Base-by-base conservation (phyloP, 2,329 filamentous ascomycete genomes). In the Epichloe uncinata region DNA sequence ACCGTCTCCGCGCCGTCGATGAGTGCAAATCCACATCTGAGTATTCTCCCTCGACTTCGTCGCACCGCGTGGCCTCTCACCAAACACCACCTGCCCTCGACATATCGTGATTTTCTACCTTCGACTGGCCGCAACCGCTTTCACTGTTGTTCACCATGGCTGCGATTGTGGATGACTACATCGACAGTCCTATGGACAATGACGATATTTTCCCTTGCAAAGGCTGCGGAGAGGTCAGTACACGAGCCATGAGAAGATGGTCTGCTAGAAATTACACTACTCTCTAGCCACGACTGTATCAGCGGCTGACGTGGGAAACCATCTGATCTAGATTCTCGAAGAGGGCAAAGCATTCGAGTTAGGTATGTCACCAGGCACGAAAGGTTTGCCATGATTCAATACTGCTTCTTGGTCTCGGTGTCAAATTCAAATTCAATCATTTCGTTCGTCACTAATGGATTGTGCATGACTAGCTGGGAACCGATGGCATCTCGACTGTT, bases 271-370 rank as follows among this genome's bases (percentile, higher is more conserved):
- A 33, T 9, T 15, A n/a, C 18, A 37, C n/a, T 33, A 5, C 3
- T 18, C 36, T 18, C n/a, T 13, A 15, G 15, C 20, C 13, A 12
- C n/a, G 38, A 47, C 12, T 3, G 30, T 26, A 42, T 34, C n/a
- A 16, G 37, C 37, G 37, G 16, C 33, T 53, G 51, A 48, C 45
- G 38, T 34, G 45, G 48, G 48, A 44, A 50, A 53, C 45, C 45
- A 33, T 51, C 35, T 46, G 43, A 36, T 54, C 20, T 50, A 96
- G 89, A 95, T 97, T 58, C 78, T 98, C 18, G 93, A 98, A 69
- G 93, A 98, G 75, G 93, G 93, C 60, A 97, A 97, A 70, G 93
- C 93, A 48, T 98, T 95, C 62, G 93, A 98, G 72, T 78, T 98
- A 61, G 89, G 91, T 97, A 74, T 52, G 76, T 73, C 52, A n/a